Evolutionary conservation across 179 eudicot genomes (phyloP), one percentile per base, ranked within the genome.

Genomic region (Spergularia azorica): DNA sequence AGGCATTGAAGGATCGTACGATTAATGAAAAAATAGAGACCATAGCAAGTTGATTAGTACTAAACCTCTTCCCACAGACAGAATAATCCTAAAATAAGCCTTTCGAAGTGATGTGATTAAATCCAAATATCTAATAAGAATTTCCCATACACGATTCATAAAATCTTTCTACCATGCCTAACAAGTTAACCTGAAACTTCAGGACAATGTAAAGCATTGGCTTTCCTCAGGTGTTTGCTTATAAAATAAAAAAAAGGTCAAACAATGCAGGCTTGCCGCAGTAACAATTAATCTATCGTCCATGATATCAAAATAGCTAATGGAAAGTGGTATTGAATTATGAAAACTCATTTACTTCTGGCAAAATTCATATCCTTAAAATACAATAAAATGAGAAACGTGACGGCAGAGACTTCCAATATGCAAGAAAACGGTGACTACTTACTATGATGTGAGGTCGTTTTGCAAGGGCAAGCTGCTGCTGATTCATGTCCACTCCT

Each of bases 391-490:
- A 43, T 43, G 67, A 63, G 48, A 63, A 63, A 63, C 48, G 12
- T 12, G 20, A 48, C 39, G 71, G 6, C 17, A 50, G 1, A 67
- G 3, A 76, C 20, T 56, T 1, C 50, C 2, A 51, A 62, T 26
- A 32, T 18, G 41, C 14, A 55, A 71, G 20, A 74, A 68, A 57
- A 68, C 17, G 32, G 60, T 7, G 58, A 73, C 48, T 63, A 67
- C 97, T 84, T 84, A 94, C 98, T 72, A 94, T 81, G 52, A 94
- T 85, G 73, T 94, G 97, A 54, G 98, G 98, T 61, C 97, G 87
- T 84, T 84, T 92, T 46, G 80, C 98, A 32, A 94, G 86, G 41
- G 85, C 79, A 84, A 87, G 78, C 69, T 88, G 85, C 73, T 94
- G 98, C 70, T 90, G 95, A 72, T 80, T 88, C 74, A 63, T 77